Conservation (phyloP, 345 rosid genomes). For the Camelina neglecta region DNA sequence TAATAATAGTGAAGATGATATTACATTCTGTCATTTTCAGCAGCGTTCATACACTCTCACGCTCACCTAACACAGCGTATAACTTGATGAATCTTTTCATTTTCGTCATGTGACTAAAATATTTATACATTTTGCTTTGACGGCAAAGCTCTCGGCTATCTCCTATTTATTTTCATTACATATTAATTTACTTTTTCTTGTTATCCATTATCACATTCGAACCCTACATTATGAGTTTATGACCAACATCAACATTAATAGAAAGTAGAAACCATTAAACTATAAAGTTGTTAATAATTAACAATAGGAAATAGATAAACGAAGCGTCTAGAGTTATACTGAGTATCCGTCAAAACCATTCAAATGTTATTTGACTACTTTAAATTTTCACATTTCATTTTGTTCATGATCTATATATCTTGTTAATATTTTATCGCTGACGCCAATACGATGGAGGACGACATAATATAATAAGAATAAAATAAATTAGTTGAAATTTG, state of each 20-base stretch:
- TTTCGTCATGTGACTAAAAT: constrained; percentile 22
- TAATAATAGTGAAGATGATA: not conserved
- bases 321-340: not conserved
- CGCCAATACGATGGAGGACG: not conserved
- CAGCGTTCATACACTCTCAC: not conserved
- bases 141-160: not conserved
- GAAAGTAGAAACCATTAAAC: not conserved
- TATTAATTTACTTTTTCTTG: not conserved
- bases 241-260: not conserved
- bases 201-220: not conserved
- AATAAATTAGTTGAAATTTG: constrained; percentile 1
- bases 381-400: not conserved
- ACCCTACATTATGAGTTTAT: not conserved
- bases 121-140: not conserved
- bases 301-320: not conserved
- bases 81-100: constrained; percentile 22
- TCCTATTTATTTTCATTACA: not conserved
- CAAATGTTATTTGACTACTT: not conserved
- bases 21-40: not conserved
- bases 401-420: constrained; percentile 1
- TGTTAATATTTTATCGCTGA: constrained; percentile 2
- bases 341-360: not conserved
- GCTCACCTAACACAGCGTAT: constrained; percentile 16
- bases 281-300: not conserved
- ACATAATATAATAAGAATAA: not conserved